Conservation (phyloP, 441 rosid species). For the Iberis amara region DNA sequence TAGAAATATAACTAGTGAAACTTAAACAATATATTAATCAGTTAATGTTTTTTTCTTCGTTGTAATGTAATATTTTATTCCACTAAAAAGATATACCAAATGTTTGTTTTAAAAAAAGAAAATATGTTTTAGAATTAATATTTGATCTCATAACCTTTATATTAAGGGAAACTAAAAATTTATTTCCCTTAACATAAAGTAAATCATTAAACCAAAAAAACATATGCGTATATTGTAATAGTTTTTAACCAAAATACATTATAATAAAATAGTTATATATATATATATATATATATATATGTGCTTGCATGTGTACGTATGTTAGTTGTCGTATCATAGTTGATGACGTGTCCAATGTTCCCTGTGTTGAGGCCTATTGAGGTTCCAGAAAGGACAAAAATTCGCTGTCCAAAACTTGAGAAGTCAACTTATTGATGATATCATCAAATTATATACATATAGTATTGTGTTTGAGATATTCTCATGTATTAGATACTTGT, state of each 20-base stretch:
- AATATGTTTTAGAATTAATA: neutral
- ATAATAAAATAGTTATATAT: too few relatives aligned
- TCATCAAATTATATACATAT: constrained; percentile 2
- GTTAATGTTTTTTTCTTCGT: too few relatives aligned
- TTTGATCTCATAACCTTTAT: neutral
- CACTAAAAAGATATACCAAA: too few relatives aligned
- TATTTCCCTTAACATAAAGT: neutral
- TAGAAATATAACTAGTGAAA: neutral
- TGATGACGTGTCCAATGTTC: constrained; percentile 20
- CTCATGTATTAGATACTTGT: constrained; percentile 13
- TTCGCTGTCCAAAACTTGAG: constrained; percentile 1
- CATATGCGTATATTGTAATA: neutral
- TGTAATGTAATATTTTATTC: too few relatives aligned
- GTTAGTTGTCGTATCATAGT: constrained; percentile 2
- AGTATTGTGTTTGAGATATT: constrained; percentile 4
- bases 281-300: constrained; percentile 7
- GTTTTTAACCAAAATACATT: too few relatives aligned
- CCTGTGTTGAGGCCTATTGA: constrained; percentile 25
- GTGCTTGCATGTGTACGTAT: constrained; percentile 1
- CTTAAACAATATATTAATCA: neutral
- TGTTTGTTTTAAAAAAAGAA: neutral
- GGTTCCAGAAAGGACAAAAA: constrained; percentile 24
- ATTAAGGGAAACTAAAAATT: neutral
- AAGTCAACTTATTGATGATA: constrained; percentile 30
- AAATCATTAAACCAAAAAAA: neutral